These are phyloP conservation scores for Trametes versicolor DNA, from an alignment of 1,284 basidiomycete species.

Conservation along the genomic window DNA sequence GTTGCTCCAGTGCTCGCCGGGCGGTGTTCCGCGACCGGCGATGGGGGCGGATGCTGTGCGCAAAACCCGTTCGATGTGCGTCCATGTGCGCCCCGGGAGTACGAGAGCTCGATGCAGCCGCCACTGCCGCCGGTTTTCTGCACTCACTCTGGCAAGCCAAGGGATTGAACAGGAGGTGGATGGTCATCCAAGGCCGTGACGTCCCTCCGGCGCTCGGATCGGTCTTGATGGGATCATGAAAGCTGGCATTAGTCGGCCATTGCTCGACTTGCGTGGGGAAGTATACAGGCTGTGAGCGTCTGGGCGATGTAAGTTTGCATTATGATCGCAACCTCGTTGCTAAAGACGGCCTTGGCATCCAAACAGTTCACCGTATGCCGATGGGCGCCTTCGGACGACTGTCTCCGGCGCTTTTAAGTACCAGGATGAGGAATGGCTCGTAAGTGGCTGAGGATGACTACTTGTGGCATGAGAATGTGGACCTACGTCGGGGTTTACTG, in stretches of 20 bases:
- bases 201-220: background rate
- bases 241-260: background rate
- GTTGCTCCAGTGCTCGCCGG: background rate
- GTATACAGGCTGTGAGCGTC: background rate
- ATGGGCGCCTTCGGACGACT: too few species aligned
- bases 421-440: too few species aligned
- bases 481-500: too few species aligned
- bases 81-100: background rate
- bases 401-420: too few species aligned
- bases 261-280: background rate
- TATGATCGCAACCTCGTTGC: background rate
- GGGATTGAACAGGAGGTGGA: background rate
- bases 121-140: background rate
- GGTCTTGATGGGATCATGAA: conserved; percentile 3
- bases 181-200: background rate
- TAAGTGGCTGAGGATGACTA: too few species aligned
- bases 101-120: background rate
- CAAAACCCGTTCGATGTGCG: background rate
- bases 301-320: background rate
- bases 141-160: background rate
- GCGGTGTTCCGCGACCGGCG: conserved; percentile 9
- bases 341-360: too few species aligned
- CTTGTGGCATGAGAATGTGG: too few species aligned
- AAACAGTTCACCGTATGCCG: too few species aligned
- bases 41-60: conserved; percentile 15